phyloP scores from a whole-genome alignment of 1,139 yeast species.

The Magnusiomyces fungicola region DNA sequence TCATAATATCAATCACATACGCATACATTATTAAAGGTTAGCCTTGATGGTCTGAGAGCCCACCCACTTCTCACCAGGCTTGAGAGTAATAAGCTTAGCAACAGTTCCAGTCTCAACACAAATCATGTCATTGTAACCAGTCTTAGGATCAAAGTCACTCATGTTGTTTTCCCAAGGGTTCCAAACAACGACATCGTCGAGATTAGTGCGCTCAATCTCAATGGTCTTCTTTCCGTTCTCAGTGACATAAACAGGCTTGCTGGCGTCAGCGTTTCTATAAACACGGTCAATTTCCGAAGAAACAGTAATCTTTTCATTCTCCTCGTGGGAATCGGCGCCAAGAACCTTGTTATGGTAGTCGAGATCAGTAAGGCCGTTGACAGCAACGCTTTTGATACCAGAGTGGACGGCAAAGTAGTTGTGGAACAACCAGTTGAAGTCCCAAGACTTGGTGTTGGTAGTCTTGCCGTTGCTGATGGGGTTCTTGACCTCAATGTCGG shows the following conservation, averaged over 20 bases:
- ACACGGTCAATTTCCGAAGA: slow-evolving; percentile 79
- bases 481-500: slow-evolving; percentile 70
- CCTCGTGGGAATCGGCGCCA: slow-evolving; percentile 52
- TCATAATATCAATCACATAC: too few relatives aligned
- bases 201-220: slow-evolving; percentile 51
- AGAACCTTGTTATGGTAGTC: slow-evolving; percentile 68
- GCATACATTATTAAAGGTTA: background rate
- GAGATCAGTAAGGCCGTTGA: slow-evolving; percentile 68
- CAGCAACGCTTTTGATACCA: slow-evolving; percentile 69
- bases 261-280: slow-evolving; percentile 43
- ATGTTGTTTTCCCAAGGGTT: slow-evolving; percentile 90
- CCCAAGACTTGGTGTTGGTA: slow-evolving; percentile 40
- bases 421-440: slow-evolving; percentile 92
- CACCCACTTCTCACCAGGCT: slow-evolving; percentile 65
- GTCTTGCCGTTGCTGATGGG: slow-evolving; percentile 40
- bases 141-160: slow-evolving; percentile 82
- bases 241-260: slow-evolving; percentile 43
- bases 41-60: slow-evolving; percentile 49
- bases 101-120: slow-evolving; percentile 95
- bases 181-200: slow-evolving; percentile 94
- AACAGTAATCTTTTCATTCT: slow-evolving; percentile 62
- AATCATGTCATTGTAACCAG: slow-evolving; percentile 77
- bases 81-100: slow-evolving; percentile 51
- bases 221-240: slow-evolving; percentile 64
- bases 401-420: slow-evolving; percentile 64